These are phyloP conservation scores for Aspergillus alliaceus DNA, from an alignment of 2,329 filamentous ascomycete genomes.

Conservation along the genomic window DNA sequence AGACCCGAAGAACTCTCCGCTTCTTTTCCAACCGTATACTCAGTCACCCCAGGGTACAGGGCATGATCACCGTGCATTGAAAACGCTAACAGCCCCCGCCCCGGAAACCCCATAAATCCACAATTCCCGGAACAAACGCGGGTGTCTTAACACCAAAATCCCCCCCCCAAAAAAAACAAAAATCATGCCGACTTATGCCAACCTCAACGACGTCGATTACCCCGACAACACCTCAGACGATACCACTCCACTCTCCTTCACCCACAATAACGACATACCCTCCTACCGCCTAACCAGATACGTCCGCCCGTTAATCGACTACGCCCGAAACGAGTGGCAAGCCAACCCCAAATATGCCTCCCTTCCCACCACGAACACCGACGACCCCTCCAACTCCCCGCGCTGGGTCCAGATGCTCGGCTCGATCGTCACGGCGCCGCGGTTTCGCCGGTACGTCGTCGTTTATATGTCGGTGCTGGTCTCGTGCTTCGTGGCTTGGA, in stretches of 20 bases:
- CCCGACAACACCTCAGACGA: slow-evolving; percentile 33
- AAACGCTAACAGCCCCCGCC: too few species aligned
- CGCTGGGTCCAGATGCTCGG: slow-evolving; percentile 26
- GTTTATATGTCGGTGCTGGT: slow-evolving; percentile 36
- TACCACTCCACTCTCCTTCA: slow-evolving; percentile 11
- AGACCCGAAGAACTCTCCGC: too few species aligned
- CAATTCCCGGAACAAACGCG: too few species aligned
- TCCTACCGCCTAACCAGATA: slow-evolving; percentile 14
- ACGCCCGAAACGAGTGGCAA: slow-evolving; percentile 42
- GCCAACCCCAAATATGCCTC: slow-evolving; percentile 23
- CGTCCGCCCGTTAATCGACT: slow-evolving; percentile 38
- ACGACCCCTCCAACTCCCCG: slow-evolving; percentile 19
- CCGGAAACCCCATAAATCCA: too few species aligned
- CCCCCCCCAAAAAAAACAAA: too few species aligned
- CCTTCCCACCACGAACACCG: slow-evolving; percentile 16
- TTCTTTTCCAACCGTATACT: too few species aligned
- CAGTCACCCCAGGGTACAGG: too few species aligned
- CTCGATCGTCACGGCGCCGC: slow-evolving; percentile 40
- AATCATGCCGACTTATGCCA: neutral
- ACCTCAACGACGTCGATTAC: slow-evolving; percentile 31
- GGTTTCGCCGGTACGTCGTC: slow-evolving; percentile 41
- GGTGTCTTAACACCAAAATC: too few species aligned
- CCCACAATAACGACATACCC: slow-evolving; percentile 10
- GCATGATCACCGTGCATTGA: too few species aligned
- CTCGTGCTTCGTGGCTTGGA: slow-evolving; percentile 35